Evolutionary conservation across 169 alveolate genomes (phyloP).

Genomic region (Toxoplasma gondii): DNA sequence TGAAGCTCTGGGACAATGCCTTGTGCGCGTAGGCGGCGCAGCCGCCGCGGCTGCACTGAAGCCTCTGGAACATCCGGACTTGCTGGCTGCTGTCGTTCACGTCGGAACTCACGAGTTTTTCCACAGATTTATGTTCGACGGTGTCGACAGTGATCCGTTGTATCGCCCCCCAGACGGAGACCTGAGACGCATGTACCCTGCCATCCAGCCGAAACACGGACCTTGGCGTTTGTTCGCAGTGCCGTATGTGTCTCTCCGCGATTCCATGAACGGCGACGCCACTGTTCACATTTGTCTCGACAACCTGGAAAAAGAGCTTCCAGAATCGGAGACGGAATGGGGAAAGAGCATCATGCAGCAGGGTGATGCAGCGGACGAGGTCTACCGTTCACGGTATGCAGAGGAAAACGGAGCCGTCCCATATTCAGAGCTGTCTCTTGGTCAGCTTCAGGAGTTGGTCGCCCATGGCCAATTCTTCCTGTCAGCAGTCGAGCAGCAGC

Average conservation of each 20-base stretch:
- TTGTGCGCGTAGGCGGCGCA: not conserved
- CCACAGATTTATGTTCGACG: not conserved
- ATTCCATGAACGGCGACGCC: not conserved
- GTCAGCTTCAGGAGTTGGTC: slow-evolving; percentile 12
- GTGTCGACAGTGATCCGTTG: not conserved
- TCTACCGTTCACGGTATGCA: not conserved
- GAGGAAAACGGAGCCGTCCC: not conserved
- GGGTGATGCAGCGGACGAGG: not conserved
- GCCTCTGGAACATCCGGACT: not conserved
- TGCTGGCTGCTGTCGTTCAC: not conserved
- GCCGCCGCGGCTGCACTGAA: not conserved
- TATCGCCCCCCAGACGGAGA: not conserved
- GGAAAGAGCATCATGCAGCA: not conserved
- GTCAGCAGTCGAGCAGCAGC: not conserved
- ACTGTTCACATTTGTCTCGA: not conserved
- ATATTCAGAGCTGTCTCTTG: not conserved
- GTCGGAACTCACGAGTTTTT: not conserved
- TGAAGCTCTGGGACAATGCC: slow-evolving; percentile 25
- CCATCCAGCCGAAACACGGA: not conserved
- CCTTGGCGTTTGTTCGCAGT: not conserved
- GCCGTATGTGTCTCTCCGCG: not conserved
- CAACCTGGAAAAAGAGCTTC: not conserved
- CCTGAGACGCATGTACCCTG: not conserved
- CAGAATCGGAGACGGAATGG: not conserved
- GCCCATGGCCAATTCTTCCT: not conserved